These are phyloP conservation scores for Colletotrichum eremochloae DNA, from an alignment of 2,329 filamentous ascomycete genomes.

Conservation along the genomic window DNA sequence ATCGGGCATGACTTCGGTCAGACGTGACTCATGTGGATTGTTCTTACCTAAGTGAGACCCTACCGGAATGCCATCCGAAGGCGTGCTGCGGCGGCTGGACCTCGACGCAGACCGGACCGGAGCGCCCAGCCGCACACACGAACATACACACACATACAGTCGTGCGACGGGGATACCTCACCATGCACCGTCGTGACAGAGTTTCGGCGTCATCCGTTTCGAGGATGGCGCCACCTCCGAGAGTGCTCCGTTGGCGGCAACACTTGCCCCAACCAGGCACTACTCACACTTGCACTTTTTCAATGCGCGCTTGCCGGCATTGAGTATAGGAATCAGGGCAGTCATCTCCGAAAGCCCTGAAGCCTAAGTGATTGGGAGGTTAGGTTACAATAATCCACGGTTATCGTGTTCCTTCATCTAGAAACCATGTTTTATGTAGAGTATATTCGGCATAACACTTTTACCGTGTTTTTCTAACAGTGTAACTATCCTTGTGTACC, in stretches of 20 bases:
- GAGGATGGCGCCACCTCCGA: background rate
- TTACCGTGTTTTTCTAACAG: too few species aligned
- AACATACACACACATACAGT: background rate
- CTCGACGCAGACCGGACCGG: constrained; percentile 8
- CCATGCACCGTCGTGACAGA: background rate
- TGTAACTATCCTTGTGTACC: too few species aligned
- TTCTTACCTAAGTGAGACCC: background rate
- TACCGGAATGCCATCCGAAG: constrained; percentile 15
- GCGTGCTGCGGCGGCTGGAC: background rate
- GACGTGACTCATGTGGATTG: constrained; percentile 18
- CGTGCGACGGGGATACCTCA: too few species aligned
- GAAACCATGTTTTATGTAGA: too few species aligned
- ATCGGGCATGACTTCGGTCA: constrained; percentile 28
- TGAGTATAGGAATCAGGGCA: too few species aligned
- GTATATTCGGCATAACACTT: too few species aligned
- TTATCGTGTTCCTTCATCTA: too few species aligned
- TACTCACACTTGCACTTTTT: too few species aligned
- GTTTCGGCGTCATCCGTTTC: background rate
- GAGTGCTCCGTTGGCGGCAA: background rate
- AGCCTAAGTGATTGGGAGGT: too few species aligned
- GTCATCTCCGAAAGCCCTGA: too few species aligned
- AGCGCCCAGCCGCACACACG: background rate
- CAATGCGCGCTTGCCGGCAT: background rate
- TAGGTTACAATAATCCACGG: too few species aligned
- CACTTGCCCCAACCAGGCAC: background rate